Evolutionary conservation across 1,139 yeast species (phyloP), one percentile per base, ranked within the genome.

Genomic region (Protomyces pachydermus): DNA sequence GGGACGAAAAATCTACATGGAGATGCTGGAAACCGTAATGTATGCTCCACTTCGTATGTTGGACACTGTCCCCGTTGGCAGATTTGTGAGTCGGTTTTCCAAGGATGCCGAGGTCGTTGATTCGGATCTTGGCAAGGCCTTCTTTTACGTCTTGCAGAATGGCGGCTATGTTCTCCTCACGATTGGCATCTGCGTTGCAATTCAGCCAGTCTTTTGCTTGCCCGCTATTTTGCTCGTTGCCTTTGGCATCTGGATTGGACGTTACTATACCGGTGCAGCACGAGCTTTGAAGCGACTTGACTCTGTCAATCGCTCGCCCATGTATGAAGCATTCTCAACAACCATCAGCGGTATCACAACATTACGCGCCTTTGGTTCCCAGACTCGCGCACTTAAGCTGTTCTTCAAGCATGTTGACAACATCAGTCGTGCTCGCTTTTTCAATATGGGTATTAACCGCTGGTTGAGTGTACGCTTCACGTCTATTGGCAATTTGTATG

Each of bases 61-160:
- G 74, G 98, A 95, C 74, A 82, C 95, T 46, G 95, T 98, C 2
- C 98, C 99, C 23, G 82, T 88, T 71, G 99, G 99, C 39, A 85
- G 98, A 75, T 89, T 93, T 67, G 90, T 93, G 95, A 95, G 93
- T 76, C 83, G 99, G 74, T 93, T 95, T 74, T 91, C 98, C 20
- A 91, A 91, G 75, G 99, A 93, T 78, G 84, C 93, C 67, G 98
- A 91, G 76, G 85, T 95, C 64, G 69, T 71, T 35, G 70, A 69
- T 60, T 69, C 69, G 39, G 69, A 67, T 35, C 65, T 68, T 32
- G 70, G 69, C 16, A 67, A 65, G 54, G 67, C 66, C 18, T 68
- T 68, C 5, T 51, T 68, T 61, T 69, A 60, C 51, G 56, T 87
- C 23, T 79, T 87, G 61, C 83, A 83, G 61, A 86, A 90, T 70